Evolutionary conservation across 176 grass and related monocot species (phyloP).

Genomic region (Canna indica): DNA sequence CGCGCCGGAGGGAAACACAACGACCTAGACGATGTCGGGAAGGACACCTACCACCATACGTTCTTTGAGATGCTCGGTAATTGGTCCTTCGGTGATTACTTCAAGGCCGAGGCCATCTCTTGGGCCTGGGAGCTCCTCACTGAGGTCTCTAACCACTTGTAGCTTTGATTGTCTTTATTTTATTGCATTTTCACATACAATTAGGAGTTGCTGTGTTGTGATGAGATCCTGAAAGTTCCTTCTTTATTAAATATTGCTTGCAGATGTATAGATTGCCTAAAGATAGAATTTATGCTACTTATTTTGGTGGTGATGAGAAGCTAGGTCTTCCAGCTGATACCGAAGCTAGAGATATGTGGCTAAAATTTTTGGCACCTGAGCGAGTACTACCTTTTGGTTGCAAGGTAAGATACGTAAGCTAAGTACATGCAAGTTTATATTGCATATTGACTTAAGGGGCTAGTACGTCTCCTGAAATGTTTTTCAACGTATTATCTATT

Average conservation of each 20-base stretch:
- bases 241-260: conserved; percentile 25
- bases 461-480: not conserved
- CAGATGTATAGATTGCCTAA: conserved; percentile 87
- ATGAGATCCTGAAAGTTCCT: too few species aligned
- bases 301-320: conserved; percentile 90
- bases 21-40: conserved; percentile 96
- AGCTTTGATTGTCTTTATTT: not conserved
- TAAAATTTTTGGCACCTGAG: conserved; percentile 52
- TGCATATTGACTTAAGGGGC: not conserved
- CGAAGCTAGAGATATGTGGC: conserved; percentile 64
- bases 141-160: conserved; percentile 22
- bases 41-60: conserved; percentile 97
- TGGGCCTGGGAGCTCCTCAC: conserved; percentile 97
- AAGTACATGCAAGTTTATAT: not conserved
- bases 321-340: conserved; percentile 42
- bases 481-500: not conserved
- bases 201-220: too few species aligned
- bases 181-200: not conserved
- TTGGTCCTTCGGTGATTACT: conserved; percentile 94
- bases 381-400: conserved; percentile 82
- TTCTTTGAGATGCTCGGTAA: conserved; percentile 99
- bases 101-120: conserved; percentile 80
- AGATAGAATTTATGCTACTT: conserved; percentile 83
- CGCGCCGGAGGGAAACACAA: conserved; percentile 94
- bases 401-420: conserved; percentile 37